Base-by-base conservation (phyloP, 176 grass and related monocot species). In the Cenchrus americanus region DNA sequence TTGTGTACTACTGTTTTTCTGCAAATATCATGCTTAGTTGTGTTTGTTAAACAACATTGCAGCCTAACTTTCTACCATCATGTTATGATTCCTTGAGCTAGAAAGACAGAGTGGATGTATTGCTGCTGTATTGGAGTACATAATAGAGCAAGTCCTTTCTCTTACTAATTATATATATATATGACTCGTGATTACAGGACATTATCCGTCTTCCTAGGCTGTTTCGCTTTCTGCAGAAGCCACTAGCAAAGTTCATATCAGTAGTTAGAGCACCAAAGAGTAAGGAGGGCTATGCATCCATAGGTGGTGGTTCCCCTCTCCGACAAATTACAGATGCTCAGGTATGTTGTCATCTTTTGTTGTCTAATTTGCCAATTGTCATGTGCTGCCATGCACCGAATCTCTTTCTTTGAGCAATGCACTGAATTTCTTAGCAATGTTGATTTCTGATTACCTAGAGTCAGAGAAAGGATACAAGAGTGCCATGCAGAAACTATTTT, bases 201-300 rank as follows among this genome's bases (percentile, higher is more conserved):
- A 99, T 99, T 52, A 99, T 99, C 69, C 91, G 96, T 85, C 87
- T 99, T 83, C 96, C 96, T 82, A 93, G 93, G 49, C 75, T 93
- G 83, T 96, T 99, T 77, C 80, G 91, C 63, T 99, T 99, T 92
- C 85, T 99, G 73, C 93, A 99, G 87, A 99, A 96, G 77, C 96
- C 93, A 67, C 88, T 99, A 73, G 96, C 96, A 71, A 86, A 96
- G 71, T 99, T 99, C 14, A 99, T 99, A 82, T 99, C 96, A n/a
- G 80, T 90, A 77, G 87, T 85, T 51, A 94, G 96, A 94, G 93
- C 96, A 23, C 96, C 96, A 77, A 98, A 98, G 83, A 98, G 96
- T 87, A 95, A 95, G 86, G 96, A 98, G 82, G 96, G 96, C 72
- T 99, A 99, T 90, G 96, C 96, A 83, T 99, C 96, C 60, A 99